Conservation (phyloP, 495 filamentous ascomycete genomes). For the Parathielavia appendiculata region DNA sequence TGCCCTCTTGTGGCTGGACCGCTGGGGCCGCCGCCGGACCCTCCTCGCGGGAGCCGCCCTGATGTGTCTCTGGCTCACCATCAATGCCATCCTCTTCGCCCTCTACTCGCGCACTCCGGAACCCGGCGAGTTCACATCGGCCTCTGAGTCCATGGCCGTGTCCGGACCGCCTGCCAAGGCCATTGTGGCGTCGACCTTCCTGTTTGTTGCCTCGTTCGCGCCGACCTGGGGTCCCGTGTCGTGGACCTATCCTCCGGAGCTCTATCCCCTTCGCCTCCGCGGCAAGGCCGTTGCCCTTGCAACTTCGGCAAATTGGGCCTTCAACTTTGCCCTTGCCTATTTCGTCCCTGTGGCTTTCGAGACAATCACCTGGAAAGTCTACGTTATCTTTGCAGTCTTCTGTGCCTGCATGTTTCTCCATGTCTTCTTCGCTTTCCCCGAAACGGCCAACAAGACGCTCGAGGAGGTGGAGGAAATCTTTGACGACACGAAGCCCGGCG, state of each 20-base stretch:
- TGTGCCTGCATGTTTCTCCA: conserved; percentile 67
- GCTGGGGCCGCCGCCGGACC: conserved; percentile 57
- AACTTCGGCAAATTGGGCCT: conserved; percentile 70
- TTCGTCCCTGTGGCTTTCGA: conserved; percentile 72
- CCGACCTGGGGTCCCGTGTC: conserved; percentile 67
- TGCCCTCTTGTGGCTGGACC: conserved; percentile 53
- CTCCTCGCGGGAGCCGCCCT: conserved; percentile 59
- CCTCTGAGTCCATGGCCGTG: conserved; percentile 44
- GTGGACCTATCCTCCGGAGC: conserved; percentile 73
- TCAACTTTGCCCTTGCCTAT: conserved; percentile 75
- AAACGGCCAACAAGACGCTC: conserved; percentile 75
- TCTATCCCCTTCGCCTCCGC: conserved; percentile 68
- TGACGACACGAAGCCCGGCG: conserved; percentile 38
- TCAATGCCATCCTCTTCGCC: conserved; percentile 65
- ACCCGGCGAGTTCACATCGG: conserved; percentile 33
- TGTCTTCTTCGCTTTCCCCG: conserved; percentile 76
- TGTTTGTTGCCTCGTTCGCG: conserved; percentile 72
- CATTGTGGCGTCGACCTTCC: conserved; percentile 72
- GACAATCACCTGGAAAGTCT: conserved; percentile 68
- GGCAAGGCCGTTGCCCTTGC: conserved; percentile 69
- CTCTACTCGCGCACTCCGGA: conserved; percentile 39
- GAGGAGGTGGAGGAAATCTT: conserved; percentile 73
- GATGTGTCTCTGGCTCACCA: conserved; percentile 64
- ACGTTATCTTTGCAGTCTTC: conserved; percentile 73
- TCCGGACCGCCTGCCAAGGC: conserved; percentile 59